Base-by-base conservation (phyloP, 2,329 filamentous ascomycete species). In the Aspergillus ibericus region DNA sequence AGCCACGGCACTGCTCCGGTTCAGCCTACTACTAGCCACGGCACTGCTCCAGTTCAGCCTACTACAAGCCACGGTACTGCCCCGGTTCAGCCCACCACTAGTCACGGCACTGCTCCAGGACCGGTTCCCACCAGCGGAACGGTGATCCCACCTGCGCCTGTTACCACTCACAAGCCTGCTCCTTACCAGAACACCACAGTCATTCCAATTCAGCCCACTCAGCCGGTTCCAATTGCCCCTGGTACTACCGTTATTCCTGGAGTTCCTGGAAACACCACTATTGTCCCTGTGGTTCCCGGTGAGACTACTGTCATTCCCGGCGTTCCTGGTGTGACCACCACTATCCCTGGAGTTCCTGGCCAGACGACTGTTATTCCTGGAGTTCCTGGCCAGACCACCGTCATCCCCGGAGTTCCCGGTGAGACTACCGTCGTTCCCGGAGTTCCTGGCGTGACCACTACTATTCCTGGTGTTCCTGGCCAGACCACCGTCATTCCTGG, bases 141-240 rank as follows among this genome's bases (percentile, higher is more conserved):
- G 12, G 48, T 34, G 27, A 34, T 51, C 20, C 48, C 48, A 25
- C 48, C 48, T n/a, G 48, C 48, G 50, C 40, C 40, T 44, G 40
- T 42, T 22, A n/a, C 34, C 32, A 55, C 27, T 12, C 53, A 51
- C 16, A 57, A 51, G 20, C 48, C 48, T 20, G 59, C 53, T 42
- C 63, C 63, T 6, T 63, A 57, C 62, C 66, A 59, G 49, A 64
- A 61, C 56, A 56, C 55, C 53, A 68, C 63, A 27, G 42, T 50
- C 32, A n/a, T n/a, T n/a, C 57, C 59, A 13, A 57, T 59, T 16
- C 10, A 53, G n/a, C 56, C 58, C 5, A 56, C 56, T 42, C 46
- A 57, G 51, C 66, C 66, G 10, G 56, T 47, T 29, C 59, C 64
- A 44, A 53, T 55, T 49, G 32, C 46, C 15, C 58, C 62, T 20